These are phyloP conservation scores for Pogostemon cablin DNA, from an alignment of 257 asterid genomes.

Conservation along the genomic window DNA sequence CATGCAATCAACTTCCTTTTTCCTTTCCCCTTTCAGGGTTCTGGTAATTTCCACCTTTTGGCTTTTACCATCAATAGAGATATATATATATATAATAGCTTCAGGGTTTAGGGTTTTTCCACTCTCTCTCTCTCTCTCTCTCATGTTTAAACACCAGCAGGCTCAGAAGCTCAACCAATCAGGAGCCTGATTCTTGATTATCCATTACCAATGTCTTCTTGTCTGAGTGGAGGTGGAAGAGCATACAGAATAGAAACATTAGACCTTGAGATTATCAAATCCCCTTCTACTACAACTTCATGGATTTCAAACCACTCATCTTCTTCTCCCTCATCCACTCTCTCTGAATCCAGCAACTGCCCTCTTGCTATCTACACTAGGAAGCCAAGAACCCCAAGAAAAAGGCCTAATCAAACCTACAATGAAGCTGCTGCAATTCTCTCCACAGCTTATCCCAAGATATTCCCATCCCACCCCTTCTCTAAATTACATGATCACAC, in stretches of 20 bases:
- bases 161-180: no score
- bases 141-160: no score
- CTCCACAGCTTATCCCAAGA: constrained; percentile 82
- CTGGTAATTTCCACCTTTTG: constrained; percentile 27
- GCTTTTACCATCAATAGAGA: constrained; percentile 22
- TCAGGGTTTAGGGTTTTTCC: constrained; percentile 13
- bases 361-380: constrained; percentile 68
- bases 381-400: constrained; percentile 87
- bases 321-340: constrained; percentile 81
- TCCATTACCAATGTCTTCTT: constrained; percentile 57
- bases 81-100: neutral
- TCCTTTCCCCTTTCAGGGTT: constrained; percentile 21
- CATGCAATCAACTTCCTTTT: constrained; percentile 24
- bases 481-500: constrained; percentile 35
- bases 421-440: constrained; percentile 89
- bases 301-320: constrained; percentile 71
- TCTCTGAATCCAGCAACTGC: constrained; percentile 77
- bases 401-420: constrained; percentile 85
- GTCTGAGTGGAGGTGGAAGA: constrained; percentile 75
- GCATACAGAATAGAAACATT: constrained; percentile 54
- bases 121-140: neutral
- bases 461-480: constrained; percentile 57
- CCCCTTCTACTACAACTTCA: constrained; percentile 63
- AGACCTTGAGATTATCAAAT: constrained; percentile 71
- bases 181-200: neutral